These are phyloP conservation scores for Venturia effusa DNA, from an alignment of 2,329 filamentous ascomycete genomes.

Conservation along the genomic window DNA sequence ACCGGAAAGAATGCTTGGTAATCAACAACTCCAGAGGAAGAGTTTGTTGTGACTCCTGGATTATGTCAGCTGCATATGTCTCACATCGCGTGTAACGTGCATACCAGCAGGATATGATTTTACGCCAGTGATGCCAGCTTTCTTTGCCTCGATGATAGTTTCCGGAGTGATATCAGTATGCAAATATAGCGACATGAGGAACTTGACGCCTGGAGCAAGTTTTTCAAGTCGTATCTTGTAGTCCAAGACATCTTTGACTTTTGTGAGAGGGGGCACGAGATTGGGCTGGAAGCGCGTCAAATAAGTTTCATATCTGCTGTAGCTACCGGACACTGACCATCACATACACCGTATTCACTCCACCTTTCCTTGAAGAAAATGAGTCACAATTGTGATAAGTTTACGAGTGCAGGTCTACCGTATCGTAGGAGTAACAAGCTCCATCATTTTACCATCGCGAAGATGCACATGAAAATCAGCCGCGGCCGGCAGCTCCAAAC, in stretches of 20 bases:
- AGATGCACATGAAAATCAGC: slow-evolving; percentile 43
- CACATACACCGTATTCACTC: slow-evolving; percentile 43
- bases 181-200: slow-evolving; percentile 41
- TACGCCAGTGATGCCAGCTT: slow-evolving; percentile 59
- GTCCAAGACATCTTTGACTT: slow-evolving; percentile 34
- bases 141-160: slow-evolving; percentile 59
- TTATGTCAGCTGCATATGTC: neutral
- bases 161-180: slow-evolving; percentile 38
- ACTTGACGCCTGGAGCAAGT: slow-evolving; percentile 38
- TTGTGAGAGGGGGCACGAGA: slow-evolving; percentile 39
- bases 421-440: slow-evolving; percentile 40
- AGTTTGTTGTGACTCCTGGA: slow-evolving; percentile 43
- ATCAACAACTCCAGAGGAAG: slow-evolving; percentile 55
- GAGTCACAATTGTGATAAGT: neutral
- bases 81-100: slow-evolving; percentile 19
- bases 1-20: slow-evolving; percentile 64
- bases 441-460: slow-evolving; percentile 41
- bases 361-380: slow-evolving; percentile 25
- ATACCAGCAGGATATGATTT: slow-evolving; percentile 54
- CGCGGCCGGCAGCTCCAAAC: slow-evolving; percentile 36
- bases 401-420: slow-evolving; percentile 16
- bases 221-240: slow-evolving; percentile 33
- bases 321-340: slow-evolving; percentile 30
- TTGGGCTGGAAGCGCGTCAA: slow-evolving; percentile 30
- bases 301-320: neutral